These are phyloP conservation scores for Mycena indigotica DNA, from an alignment of 768 basidiomycete genomes.

Conservation along the genomic window DNA sequence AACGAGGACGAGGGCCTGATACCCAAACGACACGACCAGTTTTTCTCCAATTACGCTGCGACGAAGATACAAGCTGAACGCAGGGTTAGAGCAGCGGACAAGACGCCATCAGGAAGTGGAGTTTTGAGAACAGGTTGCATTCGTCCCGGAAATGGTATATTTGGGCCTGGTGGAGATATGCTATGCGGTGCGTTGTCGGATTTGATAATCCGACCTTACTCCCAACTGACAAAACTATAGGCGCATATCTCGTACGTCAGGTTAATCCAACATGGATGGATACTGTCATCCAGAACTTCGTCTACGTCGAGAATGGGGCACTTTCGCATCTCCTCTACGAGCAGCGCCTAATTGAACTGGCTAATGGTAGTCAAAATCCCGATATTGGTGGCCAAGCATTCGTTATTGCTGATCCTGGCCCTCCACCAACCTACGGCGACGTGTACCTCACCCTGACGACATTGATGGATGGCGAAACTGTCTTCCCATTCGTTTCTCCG, in stretches of 20 bases:
- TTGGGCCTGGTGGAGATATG: constrained; percentile 75
- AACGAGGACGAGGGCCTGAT: constrained; percentile 58
- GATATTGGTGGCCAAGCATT: constrained; percentile 79
- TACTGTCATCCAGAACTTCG: constrained; percentile 61
- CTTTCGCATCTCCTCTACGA: constrained; percentile 76
- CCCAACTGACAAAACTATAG: background rate
- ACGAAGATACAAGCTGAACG: constrained; percentile 64
- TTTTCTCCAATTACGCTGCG: constrained; percentile 79
- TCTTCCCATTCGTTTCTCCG: constrained; percentile 58
- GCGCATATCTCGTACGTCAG: constrained; percentile 60
- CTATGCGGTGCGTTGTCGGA: constrained; percentile 41
- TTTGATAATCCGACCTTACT: background rate
- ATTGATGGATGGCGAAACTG: constrained; percentile 57
- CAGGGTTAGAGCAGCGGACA: constrained; percentile 43
- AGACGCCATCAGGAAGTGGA: constrained; percentile 28
- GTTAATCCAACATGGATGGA: constrained; percentile 65
- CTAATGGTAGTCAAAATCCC: constrained; percentile 38
- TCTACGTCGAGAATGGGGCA: constrained; percentile 77
- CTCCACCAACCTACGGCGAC: constrained; percentile 64
- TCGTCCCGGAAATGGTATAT: constrained; percentile 79
- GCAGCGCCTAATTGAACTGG: constrained; percentile 61
- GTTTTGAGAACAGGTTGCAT: constrained; percentile 69
- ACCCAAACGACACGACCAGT: constrained; percentile 58
- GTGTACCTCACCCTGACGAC: constrained; percentile 56
- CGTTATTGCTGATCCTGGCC: constrained; percentile 65